Percentiles rank a stretch among this genome's conserved stretches.
phyloP scores from a whole-genome alignment of 2,329 filamentous ascomycete genomes.

The Septoria linicola region DNA sequence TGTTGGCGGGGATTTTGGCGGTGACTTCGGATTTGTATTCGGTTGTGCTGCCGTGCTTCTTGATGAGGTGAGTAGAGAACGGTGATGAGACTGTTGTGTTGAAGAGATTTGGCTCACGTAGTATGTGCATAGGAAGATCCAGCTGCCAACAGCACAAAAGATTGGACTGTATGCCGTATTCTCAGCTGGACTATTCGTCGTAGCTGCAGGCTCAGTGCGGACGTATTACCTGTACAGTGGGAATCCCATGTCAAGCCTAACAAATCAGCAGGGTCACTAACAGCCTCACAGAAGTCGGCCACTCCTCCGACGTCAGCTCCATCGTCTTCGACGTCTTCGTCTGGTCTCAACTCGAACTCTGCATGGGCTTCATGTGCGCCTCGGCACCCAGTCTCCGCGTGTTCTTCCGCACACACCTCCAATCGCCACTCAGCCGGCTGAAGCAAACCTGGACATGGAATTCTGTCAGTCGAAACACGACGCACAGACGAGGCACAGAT shows the following conservation, averaged over 20 bases:
- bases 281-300: conserved; percentile 14
- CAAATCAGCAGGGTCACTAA: not conserved
- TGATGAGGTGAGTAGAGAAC: conserved; percentile 40
- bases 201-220: conserved; percentile 36
- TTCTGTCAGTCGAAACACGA: not conserved
- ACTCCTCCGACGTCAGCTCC: conserved; percentile 13
- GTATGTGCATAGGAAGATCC: conserved; percentile 33
- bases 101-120: no score
- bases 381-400: conserved; percentile 44
- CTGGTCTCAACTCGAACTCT: conserved; percentile 44
- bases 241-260: no score
- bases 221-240: conserved; percentile 34
- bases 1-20: conserved; percentile 43
- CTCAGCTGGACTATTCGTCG: conserved; percentile 31
- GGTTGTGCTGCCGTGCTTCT: conserved; percentile 43
- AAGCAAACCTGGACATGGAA: not conserved
- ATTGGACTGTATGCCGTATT: conserved; percentile 45
- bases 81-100: not conserved
- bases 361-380: conserved; percentile 46
- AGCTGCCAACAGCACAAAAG: conserved; percentile 45
- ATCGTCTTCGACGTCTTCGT: conserved; percentile 39
- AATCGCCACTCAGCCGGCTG: conserved; percentile 1
- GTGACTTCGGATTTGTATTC: conserved; percentile 44
- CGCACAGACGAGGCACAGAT: not conserved
- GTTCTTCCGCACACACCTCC: conserved; percentile 16